Conservation (phyloP, 1,284 basidiomycete genomes). For the Heliocybe sulcata region DNA sequence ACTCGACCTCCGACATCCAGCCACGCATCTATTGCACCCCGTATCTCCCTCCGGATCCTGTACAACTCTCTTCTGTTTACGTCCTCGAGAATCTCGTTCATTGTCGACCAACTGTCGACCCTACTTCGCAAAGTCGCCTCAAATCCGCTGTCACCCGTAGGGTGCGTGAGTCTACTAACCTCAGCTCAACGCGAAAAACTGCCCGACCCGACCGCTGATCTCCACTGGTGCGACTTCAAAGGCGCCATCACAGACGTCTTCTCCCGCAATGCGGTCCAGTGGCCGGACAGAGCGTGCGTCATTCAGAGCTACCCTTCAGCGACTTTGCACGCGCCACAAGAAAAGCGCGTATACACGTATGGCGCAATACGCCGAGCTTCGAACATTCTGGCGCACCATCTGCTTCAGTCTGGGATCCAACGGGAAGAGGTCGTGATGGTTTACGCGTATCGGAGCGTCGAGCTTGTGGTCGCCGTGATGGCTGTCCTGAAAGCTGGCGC, state of each 20-base stretch:
- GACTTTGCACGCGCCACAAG: slow-evolving; percentile 37
- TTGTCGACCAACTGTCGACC: slow-evolving; percentile 83
- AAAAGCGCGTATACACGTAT: slow-evolving; percentile 70
- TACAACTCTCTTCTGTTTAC: slow-evolving; percentile 98
- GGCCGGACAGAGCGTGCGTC: slow-evolving; percentile 79
- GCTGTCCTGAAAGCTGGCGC: slow-evolving; percentile 96
- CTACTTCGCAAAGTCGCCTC: slow-evolving; percentile 72
- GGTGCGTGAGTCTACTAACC: slow-evolving; percentile 79
- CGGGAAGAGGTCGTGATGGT: slow-evolving; percentile 98
- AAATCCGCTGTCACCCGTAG: slow-evolving; percentile 56
- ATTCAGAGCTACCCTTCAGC: slow-evolving; percentile 64
- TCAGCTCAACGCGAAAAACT: slow-evolving; percentile 63
- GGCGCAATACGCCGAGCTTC: slow-evolving; percentile 77
- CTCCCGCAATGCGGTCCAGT: slow-evolving; percentile 69
- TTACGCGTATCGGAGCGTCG: slow-evolving; percentile 96
- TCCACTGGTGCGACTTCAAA: slow-evolving; percentile 97
- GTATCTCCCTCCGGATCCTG: slow-evolving; percentile 78
- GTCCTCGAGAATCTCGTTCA: slow-evolving; percentile 65
- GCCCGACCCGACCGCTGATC: slow-evolving; percentile 83
- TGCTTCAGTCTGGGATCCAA: slow-evolving; percentile 81
- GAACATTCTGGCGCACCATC: slow-evolving; percentile 89
- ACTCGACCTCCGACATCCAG: slow-evolving; percentile 61
- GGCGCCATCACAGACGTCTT: slow-evolving; percentile 96
- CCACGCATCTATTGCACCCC: slow-evolving; percentile 68
- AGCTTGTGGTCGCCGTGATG: slow-evolving; percentile 96